These are phyloP conservation scores for Sugiyamaella sp. DNA, from an alignment of 1,139 yeast genomes.

Conservation along the genomic window DNA sequence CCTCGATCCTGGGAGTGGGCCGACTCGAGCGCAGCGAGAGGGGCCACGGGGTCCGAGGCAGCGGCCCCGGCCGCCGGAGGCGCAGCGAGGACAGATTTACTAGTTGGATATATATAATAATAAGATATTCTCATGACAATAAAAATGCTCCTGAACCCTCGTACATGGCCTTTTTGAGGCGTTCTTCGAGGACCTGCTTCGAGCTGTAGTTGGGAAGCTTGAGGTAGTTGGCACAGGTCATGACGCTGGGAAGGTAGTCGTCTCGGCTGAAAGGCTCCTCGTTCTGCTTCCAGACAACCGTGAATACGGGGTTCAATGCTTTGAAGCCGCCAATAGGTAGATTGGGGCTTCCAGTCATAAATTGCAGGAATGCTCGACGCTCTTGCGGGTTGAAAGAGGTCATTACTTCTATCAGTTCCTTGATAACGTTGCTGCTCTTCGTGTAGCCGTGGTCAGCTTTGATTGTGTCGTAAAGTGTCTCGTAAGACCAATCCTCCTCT, in stretches of 20 bases:
- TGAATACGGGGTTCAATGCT: constrained; percentile 76
- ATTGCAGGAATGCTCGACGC: constrained; percentile 76
- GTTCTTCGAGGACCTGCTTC: constrained; percentile 57
- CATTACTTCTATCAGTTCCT: constrained; percentile 62
- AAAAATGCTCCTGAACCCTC: constrained; percentile 93
- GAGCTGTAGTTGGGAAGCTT: constrained; percentile 83
- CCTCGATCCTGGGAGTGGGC: too few relatives aligned
- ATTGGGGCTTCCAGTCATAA: constrained; percentile 91
- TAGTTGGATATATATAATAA: background rate
- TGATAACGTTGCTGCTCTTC: constrained; percentile 67
- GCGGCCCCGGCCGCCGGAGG: constrained; percentile 1
- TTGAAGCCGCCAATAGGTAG: constrained; percentile 94
- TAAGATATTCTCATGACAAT: constrained; percentile 50
- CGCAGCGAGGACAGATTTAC: background rate
- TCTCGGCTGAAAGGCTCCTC: constrained; percentile 69
- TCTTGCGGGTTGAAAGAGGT: constrained; percentile 55
- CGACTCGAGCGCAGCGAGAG: background rate
- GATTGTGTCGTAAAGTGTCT: constrained; percentile 58
- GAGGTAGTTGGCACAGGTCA: constrained; percentile 96
- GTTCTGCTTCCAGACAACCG: constrained; percentile 77
- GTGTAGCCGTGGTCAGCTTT: constrained; percentile 92
- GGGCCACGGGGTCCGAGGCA: background rate
- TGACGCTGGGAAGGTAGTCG: constrained; percentile 90
- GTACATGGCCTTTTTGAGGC: constrained; percentile 68
- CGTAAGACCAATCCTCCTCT: constrained; percentile 83